Percentiles rank a stretch among this genome's conserved stretches.
Conservation (phyloP, 176 grass and related monocot species). For the Microstegium vimineum region DNA sequence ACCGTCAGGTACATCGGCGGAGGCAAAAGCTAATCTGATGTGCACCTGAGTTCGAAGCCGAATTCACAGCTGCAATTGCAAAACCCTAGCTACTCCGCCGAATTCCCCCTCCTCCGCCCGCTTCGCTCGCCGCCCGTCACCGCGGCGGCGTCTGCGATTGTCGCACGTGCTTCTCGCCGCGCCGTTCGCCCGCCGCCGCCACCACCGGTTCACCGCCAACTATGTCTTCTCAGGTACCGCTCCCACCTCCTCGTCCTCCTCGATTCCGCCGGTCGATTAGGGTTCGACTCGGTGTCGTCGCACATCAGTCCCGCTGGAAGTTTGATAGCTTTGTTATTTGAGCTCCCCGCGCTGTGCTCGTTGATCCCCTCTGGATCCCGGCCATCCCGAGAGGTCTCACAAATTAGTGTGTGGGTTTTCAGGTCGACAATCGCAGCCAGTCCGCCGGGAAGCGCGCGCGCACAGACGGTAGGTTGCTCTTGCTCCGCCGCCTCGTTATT, state of each 20-base stretch:
- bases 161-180: neutral
- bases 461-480: slow-evolving; percentile 59
- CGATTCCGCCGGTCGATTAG: slow-evolving; percentile 2
- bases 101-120: neutral
- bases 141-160: neutral
- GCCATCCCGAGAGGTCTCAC: neutral
- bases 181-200: neutral
- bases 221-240: slow-evolving; percentile 58
- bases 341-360: neutral
- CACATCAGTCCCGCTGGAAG: neutral
- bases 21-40: neutral
- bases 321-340: neutral
- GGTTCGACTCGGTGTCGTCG: neutral
- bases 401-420: neutral
- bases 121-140: neutral
- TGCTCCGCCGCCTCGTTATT: neutral
- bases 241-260: neutral
- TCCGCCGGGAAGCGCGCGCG: slow-evolving; percentile 82
- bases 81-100: slow-evolving; percentile 44
- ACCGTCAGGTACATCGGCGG: neutral
- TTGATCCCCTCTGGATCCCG: neutral
- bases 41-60: neutral
- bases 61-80: neutral
- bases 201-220: neutral
- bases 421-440: slow-evolving; percentile 67